A percentile compares a stretch with the other conserved stretches of the same genome.
phyloP scores from a whole-genome alignment of 2,329 filamentous ascomycete genomes.

The Paramyrothecium roridum region DNA sequence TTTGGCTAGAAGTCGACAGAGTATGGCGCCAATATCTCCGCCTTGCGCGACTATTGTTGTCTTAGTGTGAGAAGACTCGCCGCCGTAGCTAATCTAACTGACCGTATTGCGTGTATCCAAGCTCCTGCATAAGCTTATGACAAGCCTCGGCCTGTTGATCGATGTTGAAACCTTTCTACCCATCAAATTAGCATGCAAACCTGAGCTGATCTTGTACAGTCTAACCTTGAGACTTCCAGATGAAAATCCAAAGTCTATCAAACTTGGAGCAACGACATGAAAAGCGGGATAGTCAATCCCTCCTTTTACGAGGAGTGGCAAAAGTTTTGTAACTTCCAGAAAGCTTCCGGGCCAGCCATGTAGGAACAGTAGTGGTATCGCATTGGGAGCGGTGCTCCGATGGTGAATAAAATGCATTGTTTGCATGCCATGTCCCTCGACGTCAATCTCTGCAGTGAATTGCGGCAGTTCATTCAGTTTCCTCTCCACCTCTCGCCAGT shows the following conservation, averaged over 20 bases:
- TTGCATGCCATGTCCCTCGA: slow-evolving; percentile 52
- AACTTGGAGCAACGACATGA: slow-evolving; percentile 7
- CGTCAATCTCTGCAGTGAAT: slow-evolving; percentile 42
- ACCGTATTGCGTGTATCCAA: slow-evolving; percentile 6
- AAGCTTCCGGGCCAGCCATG: slow-evolving; percentile 10
- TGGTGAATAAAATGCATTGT: slow-evolving; percentile 62
- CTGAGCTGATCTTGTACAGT: background rate
- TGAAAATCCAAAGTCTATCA: slow-evolving; percentile 8
- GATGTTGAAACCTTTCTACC: slow-evolving; percentile 1
- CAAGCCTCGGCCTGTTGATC: slow-evolving; percentile 5
- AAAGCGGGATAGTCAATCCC: background rate
- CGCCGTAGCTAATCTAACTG: background rate
- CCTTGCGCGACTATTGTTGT: slow-evolving; percentile 3
- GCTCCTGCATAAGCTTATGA: slow-evolving; percentile 8
- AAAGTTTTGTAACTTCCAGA: slow-evolving; percentile 5
- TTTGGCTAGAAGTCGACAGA: slow-evolving; percentile 4
- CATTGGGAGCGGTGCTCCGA: slow-evolving; percentile 40
- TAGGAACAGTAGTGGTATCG: slow-evolving; percentile 58
- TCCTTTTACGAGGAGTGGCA: slow-evolving; percentile 1
- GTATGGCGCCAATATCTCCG: slow-evolving; percentile 6
- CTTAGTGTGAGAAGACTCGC: background rate
- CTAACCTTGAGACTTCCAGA: slow-evolving; percentile 1
- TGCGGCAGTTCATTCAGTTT: slow-evolving; percentile 55
- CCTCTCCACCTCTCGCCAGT: slow-evolving; percentile 55
- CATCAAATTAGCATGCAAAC: background rate